Base-by-base conservation (phyloP, 208 protist genomes). In the Phytomonas francai region DNA sequence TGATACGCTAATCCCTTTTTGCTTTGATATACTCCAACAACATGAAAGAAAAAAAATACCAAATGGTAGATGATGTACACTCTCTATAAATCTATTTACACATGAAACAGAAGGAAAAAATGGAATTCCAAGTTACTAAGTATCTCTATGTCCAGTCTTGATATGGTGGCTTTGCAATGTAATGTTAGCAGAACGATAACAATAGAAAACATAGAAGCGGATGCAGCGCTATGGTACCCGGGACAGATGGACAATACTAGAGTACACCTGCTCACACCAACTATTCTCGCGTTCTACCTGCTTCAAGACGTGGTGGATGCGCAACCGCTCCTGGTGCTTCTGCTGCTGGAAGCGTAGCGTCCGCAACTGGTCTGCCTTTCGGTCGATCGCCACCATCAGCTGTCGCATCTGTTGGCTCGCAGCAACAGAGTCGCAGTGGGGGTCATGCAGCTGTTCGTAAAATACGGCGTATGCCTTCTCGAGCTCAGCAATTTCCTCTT, bases 241-340 rank as follows among this genome's bases (percentile, higher is more conserved):
- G 22, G 74, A 68, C 57, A 79, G 49, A 30, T 86, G 74, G 22
- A 90, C 45, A 45, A 95, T 42, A 49, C 87, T 79, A 28, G 56
- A 69, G 78, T 95, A 92, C 32, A 93, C 70, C 45, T 68, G 74
- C 33, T 86, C 84, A 63, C 86, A 93, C 65, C 86, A 89, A 29
- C 71, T 72, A 34, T 93, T 91, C 77, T 95, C 87, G 14, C 39
- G 42, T 33, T 79, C 72, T 30, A 92, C 80, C 45, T 91, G 77
- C 60, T 80, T 67, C 76, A 95, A 59, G 72, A 91, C 78, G 42
- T 92, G 83, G 49, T 83, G 74, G 59, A 87, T 57, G 27, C 71
- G 77, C 66, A 88, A 72, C 32, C 79, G 65, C 49, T 82, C 74
- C 33, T 70, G 69, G 59, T 82, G 70, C 36, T 74, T 62, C 4